Base-by-base conservation (phyloP, 2,329 filamentous ascomycete genomes). In the Apiospora pterosperma region DNA sequence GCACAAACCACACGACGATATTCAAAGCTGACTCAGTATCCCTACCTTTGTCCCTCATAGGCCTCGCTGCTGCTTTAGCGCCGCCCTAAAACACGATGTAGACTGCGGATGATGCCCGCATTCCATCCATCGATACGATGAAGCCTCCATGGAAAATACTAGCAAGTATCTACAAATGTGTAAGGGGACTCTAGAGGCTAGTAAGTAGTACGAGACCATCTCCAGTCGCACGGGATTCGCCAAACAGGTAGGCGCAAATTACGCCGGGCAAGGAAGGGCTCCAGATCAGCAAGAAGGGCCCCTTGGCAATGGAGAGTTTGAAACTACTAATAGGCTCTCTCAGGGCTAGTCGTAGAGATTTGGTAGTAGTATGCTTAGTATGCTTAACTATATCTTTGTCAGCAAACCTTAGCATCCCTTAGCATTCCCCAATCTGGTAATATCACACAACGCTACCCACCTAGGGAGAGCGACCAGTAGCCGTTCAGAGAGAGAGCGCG, bases 371-470 rank as follows among this genome's bases (percentile, higher is more conserved):
- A 55, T 55, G 48, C 48, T 55, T 55, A 55, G 48, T 34, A 55
- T 55, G 48, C 48, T 55, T 34, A 55, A 55, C 48, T 55, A 21
- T 55, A 55, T 55, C 28, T 55, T 55, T 55, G 48, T 55, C 48
- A 55, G 48, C 48, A 34, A 55, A 2, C 48, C 16, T 19, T 3
- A n/a, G 28, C 48, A 34, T 25, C 25, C 42, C 42, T 48, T 23
- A 16, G n/a, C 6, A 41, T 5, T 41, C 16, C 38, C 19, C 16
- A 7, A 41, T 41, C 38, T 41, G 38, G 38, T 16, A 39, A 39
- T 39, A 16, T 6, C 36, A 12, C 38, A 39, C 38, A 39, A n/a
- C n/a, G n/a, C n/a, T n/a, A n/a, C n/a, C 23, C 14, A 12, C 11
- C 12, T 48, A 25, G 44, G 44, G 44, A 31, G 16, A 52, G 23